Conservation (phyloP, 225 moss, liverwort and hornwort species). For the Marchantia polymorpha region DNA sequence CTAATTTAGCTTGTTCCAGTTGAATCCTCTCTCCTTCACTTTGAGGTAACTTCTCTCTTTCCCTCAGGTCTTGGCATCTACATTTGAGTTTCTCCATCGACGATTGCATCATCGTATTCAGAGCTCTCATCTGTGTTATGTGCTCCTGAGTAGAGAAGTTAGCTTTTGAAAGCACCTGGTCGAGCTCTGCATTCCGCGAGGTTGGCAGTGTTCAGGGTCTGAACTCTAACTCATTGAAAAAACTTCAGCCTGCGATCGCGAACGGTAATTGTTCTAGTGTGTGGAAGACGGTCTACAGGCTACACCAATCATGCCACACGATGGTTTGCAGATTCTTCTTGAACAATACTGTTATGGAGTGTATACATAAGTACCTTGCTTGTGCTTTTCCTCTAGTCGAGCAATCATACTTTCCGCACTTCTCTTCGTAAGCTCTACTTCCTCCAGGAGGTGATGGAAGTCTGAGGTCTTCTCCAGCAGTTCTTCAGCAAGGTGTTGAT, state of each 20-base stretch:
- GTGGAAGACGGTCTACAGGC: too few relatives aligned
- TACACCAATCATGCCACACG: too few relatives aligned
- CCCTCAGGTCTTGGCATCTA: neutral
- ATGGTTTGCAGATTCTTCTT: neutral
- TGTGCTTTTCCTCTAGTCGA: slow-evolving; percentile 27
- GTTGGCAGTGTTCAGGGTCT: too few relatives aligned
- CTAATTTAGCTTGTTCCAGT: neutral
- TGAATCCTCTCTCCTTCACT: neutral
- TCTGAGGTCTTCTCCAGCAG: slow-evolving; percentile 13
- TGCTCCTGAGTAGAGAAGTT: slow-evolving; percentile 1
- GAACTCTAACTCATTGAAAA: too few relatives aligned
- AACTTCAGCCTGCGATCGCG: too few relatives aligned
- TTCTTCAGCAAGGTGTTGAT: slow-evolving; percentile 14
- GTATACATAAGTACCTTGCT: slow-evolving; percentile 15
- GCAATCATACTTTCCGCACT: slow-evolving; percentile 14
- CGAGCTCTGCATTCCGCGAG: neutral
- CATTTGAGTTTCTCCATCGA: neutral
- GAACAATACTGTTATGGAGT: too few relatives aligned
- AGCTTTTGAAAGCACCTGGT: neutral
- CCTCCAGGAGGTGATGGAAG: neutral
- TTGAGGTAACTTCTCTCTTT: neutral
- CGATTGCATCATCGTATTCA: neutral
- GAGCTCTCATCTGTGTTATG: neutral
- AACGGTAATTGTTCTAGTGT: too few relatives aligned
- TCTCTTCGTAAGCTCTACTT: slow-evolving; percentile 14